A percentile compares a stretch with the other conserved stretches of the same genome.
Evolutionary conservation across 2,329 filamentous ascomycete genomes (phyloP).

Genomic region (Neonectria sp.): DNA sequence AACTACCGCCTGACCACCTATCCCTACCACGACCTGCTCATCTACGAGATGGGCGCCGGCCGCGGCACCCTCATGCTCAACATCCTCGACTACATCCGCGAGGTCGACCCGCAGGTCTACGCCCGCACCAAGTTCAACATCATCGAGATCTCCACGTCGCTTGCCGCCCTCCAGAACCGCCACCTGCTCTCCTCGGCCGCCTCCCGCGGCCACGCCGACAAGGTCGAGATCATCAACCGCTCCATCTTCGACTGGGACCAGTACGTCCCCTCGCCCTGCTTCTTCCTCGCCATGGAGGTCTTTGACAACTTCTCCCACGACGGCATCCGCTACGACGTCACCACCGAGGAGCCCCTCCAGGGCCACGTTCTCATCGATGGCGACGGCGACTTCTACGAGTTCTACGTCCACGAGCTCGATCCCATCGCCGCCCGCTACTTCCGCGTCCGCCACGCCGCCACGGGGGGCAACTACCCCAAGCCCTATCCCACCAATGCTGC

Average conservation of each 20-base stretch:
- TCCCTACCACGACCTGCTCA: constrained; percentile 95
- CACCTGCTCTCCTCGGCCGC: constrained; percentile 78
- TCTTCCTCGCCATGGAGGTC: constrained; percentile 97
- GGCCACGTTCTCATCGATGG: constrained; percentile 89
- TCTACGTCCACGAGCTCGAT: constrained; percentile 87
- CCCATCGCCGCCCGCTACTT: constrained; percentile 87
- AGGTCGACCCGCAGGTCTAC: constrained; percentile 91
- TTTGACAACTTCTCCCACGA: constrained; percentile 99
- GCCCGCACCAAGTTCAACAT: constrained; percentile 93
- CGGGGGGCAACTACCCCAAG: constrained; percentile 73
- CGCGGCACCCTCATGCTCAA: constrained; percentile 99
- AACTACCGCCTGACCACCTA: constrained; percentile 97
- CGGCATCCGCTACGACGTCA: constrained; percentile 88
- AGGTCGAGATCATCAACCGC: constrained; percentile 94
- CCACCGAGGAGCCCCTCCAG: constrained; percentile 87
- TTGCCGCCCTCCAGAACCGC: constrained; percentile 83
- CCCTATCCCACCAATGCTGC: constrained; percentile 69
- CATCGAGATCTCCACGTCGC: constrained; percentile 91
- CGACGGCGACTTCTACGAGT: constrained; percentile 93
- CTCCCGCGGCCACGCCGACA: constrained; percentile 82
- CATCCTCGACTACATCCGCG: constrained; percentile 95
- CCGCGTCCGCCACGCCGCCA: constrained; percentile 85
- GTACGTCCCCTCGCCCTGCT: constrained; percentile 92
- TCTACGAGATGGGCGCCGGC: constrained; percentile 99
- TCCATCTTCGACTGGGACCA: constrained; percentile 95